Evolutionary conservation across 805 yeast species (phyloP).

Genomic region (Ogataea haglerorum): DNA sequence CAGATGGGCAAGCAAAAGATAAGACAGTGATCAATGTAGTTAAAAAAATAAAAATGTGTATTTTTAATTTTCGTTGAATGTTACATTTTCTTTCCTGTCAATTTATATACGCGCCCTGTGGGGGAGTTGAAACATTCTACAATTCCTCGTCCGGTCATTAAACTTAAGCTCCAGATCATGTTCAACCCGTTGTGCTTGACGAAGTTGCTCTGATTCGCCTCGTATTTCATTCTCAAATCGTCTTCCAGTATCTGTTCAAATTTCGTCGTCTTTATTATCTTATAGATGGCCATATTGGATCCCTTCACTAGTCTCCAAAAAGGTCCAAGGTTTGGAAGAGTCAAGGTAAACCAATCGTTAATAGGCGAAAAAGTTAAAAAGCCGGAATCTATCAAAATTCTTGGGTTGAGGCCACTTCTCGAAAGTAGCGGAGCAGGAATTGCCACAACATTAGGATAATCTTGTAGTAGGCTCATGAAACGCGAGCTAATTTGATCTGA

Average conservation of each 20-base stretch:
- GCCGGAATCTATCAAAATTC: slow-evolving; percentile 38
- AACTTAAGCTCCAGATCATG: slow-evolving; percentile 48
- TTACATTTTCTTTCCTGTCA: slow-evolving; percentile 37
- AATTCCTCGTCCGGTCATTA: slow-evolving; percentile 49
- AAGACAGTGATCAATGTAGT: slow-evolving; percentile 18
- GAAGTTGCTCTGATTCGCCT: slow-evolving; percentile 40
- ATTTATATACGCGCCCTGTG: slow-evolving; percentile 50
- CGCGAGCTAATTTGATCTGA: slow-evolving; percentile 6
- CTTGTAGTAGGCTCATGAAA: slow-evolving; percentile 18
- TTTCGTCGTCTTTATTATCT: slow-evolving; percentile 34
- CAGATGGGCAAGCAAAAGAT: slow-evolving; percentile 58
- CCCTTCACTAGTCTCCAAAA: slow-evolving; percentile 41
- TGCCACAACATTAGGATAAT: slow-evolving; percentile 22
- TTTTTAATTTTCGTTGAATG: background rate
- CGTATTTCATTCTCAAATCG: slow-evolving; percentile 43
- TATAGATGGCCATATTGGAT: slow-evolving; percentile 44
- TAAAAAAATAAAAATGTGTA: background rate
- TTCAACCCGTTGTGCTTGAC: slow-evolving; percentile 50
- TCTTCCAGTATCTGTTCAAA: slow-evolving; percentile 44
- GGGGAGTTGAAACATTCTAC: slow-evolving; percentile 52
- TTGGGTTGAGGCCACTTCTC: slow-evolving; percentile 24
- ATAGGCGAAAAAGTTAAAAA: slow-evolving; percentile 41
- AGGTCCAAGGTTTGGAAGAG: slow-evolving; percentile 51
- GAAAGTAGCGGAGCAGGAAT: slow-evolving; percentile 25
- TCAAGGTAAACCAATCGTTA: slow-evolving; percentile 34